Conservation (phyloP, 1,284 basidiomycete genomes). For the Anthracocystis walkeri region DNA sequence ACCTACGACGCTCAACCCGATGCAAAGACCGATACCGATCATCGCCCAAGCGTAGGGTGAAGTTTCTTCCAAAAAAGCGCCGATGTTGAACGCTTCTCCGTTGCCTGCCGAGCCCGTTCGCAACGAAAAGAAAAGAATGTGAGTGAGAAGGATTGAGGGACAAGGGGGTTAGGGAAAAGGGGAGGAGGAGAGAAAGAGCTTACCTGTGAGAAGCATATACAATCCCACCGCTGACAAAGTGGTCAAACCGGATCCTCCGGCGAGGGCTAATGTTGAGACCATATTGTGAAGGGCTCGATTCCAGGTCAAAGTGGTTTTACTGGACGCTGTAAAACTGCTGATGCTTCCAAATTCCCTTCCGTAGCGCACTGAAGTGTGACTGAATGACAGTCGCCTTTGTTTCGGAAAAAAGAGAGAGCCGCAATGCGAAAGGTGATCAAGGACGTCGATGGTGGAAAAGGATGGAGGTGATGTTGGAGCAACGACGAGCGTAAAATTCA, state of each 20-base stretch:
- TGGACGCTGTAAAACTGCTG: too few species aligned
- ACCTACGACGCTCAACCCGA: conserved; percentile 91
- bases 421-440: too few species aligned
- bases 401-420: too few species aligned
- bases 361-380: too few species aligned
- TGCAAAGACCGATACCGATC: conserved; percentile 89
- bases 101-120: conserved; percentile 30
- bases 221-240: conserved; percentile 43
- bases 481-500: too few species aligned
- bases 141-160: background rate
- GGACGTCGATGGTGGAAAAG: too few species aligned
- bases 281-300: conserved; percentile 5
- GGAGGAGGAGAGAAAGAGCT: background rate
- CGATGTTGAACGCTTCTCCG: conserved; percentile 55
- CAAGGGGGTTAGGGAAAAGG: background rate
- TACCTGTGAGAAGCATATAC: conserved; percentile 56
- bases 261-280: conserved; percentile 45
- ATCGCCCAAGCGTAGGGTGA: conserved; percentile 94
- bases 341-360: too few species aligned
- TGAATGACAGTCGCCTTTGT: too few species aligned
- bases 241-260: conserved; percentile 23
- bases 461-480: too few species aligned
- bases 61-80: conserved; percentile 85
- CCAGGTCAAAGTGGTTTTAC: too few species aligned
- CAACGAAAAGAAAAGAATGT: background rate